Base-by-base conservation (phyloP, 148 eudicot species). In the Silene conica region DNA sequence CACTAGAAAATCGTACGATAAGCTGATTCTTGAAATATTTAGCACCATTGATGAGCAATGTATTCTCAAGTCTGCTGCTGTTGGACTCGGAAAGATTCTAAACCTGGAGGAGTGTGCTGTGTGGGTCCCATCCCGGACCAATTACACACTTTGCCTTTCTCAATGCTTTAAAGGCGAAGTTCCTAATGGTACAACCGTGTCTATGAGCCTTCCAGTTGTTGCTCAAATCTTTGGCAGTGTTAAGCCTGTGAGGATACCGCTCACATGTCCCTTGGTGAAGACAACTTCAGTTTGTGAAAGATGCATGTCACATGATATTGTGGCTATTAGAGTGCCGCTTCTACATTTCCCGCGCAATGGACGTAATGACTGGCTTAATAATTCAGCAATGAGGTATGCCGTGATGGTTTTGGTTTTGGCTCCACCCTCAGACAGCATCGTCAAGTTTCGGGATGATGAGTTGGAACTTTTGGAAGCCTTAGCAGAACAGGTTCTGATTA, bases 241-340 rank as follows among this genome's bases (percentile, higher is more conserved):
- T 69, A 76, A 82, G 48, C 89, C 89, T 1, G 77, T 89, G 62
- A 83, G 76, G 70, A 83, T 92, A 75, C 79, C 90, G 6, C 83
- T 72, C 57, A 73, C 85, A 13, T 85, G 86, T 59, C 94, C 90
- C n/a, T 69, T 92, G 77, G 90, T 84, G n/a, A 79, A 79, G 79
- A 80, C 83, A 31, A 76, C 79, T 69, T 67, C 83, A 21, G n/a
- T 61, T 25, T 45, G 66, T n/a, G 82, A 83, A 15, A 73, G 82
- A 78, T 77, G 75, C 64, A 78, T 62, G 43, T 67, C 79, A 22
- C 86, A 85, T 8, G 89, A 88, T 77, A 87, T 64, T 69, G 90
- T 88, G 72, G 90, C 96, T 61, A 83, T 88, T 31, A 86, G 92
- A 48, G 96, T 90, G 19, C 93, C 97, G 48, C 89, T 91, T 34